phyloP scores from a whole-genome alignment of 371 early-diverging fungal species.

The Choanephora cucurbitarum region DNA sequence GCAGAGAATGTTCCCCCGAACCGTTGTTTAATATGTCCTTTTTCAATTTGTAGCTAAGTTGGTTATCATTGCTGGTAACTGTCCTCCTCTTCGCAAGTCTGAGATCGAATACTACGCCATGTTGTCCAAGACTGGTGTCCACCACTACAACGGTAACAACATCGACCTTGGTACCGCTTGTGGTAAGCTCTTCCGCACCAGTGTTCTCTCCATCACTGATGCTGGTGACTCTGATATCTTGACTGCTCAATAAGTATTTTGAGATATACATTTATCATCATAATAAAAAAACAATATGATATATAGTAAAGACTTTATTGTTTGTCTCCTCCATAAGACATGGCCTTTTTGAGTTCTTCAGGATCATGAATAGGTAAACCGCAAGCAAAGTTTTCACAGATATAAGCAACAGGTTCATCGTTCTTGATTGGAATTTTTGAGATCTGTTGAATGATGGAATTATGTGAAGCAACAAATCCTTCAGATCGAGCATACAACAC shows the following conservation, averaged over 20 bases:
- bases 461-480: conserved; percentile 30
- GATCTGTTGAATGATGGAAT: conserved; percentile 30
- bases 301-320: background rate
- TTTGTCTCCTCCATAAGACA: background rate
- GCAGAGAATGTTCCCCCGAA: conserved; percentile 48
- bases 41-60: conserved; percentile 82
- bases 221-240: conserved; percentile 90
- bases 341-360: conserved; percentile 12
- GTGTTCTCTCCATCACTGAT: conserved; percentile 94
- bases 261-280: no score
- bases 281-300: background rate
- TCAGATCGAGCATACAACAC: conserved; percentile 29
- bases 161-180: conserved; percentile 99
- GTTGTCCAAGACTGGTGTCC: conserved; percentile 99
- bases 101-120: conserved; percentile 99
- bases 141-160: conserved; percentile 98
- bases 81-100: conserved; percentile 98
- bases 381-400: conserved; percentile 56
- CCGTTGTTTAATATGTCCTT: conserved; percentile 14
- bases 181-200: conserved; percentile 97
- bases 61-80: conserved; percentile 97
- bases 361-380: conserved; percentile 39
- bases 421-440: background rate
- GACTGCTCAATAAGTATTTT: conserved; percentile 38
- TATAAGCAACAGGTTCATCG: conserved; percentile 24